Evolutionary conservation across 2,329 filamentous ascomycete species (phyloP).

Genomic region (Onygenales sp.): DNA sequence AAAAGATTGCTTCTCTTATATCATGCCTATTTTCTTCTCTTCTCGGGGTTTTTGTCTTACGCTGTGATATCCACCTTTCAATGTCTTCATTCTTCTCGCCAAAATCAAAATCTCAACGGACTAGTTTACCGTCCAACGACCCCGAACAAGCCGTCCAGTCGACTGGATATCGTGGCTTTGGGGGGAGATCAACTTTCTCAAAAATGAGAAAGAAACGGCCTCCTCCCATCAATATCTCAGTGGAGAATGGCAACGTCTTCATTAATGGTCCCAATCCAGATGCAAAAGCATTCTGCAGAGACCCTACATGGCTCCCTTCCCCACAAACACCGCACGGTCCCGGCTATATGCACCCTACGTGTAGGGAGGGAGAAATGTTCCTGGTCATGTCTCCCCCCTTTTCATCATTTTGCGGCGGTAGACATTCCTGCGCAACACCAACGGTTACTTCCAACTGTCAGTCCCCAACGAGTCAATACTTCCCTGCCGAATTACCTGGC

Average conservation of each 20-base stretch:
- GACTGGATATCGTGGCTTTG: background rate
- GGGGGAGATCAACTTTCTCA: constrained; percentile 7
- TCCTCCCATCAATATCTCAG: constrained; percentile 11
- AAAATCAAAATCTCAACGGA: constrained; percentile 6
- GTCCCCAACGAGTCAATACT: constrained; percentile 2
- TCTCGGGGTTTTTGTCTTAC: background rate
- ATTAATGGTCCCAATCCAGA: constrained; percentile 5
- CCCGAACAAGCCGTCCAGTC: constrained; percentile 2
- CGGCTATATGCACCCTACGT: constrained; percentile 5
- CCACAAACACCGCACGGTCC: constrained; percentile 6
- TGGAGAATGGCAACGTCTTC: constrained; percentile 11
- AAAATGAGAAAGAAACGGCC: constrained; percentile 12
- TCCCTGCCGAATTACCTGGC: constrained; percentile 7
- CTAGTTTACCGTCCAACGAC: background rate
- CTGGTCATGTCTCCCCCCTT: background rate
- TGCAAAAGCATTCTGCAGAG: constrained; percentile 5
- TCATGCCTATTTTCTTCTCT: background rate
- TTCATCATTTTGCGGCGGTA: background rate
- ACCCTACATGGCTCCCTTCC: constrained; percentile 7
- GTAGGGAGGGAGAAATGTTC: constrained; percentile 4
- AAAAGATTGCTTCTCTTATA: background rate
- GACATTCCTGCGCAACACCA: background rate
- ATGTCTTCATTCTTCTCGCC: constrained; percentile 11
- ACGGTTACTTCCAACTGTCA: background rate
- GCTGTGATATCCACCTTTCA: background rate